Base-by-base conservation (phyloP, 116 monocot species). In the Cymodocea nodosa region DNA sequence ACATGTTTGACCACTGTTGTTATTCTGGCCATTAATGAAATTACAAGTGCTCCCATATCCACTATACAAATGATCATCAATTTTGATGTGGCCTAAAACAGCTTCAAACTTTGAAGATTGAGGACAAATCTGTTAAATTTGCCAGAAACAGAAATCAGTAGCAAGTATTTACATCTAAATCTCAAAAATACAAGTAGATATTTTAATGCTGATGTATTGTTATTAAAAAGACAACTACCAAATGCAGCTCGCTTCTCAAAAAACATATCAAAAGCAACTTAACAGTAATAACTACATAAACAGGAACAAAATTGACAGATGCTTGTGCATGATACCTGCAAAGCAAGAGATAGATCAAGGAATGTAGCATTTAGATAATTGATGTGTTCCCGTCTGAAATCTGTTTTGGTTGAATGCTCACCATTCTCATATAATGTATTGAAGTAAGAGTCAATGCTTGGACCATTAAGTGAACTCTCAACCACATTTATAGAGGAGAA, bases 101-200 rank as follows among this genome's bases (percentile, higher is more conserved):
- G 75, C 78, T 65, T 82, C 71, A 59, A 86, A 77, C 69, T 86
- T 81, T 59, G 73, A 64, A 59, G 74, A 71, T 75, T 79, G 68
- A 71, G 80, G 77, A 51, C 63, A 77, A 44, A 81, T 80, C 99
- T 99, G 89, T 73, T 74, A 15, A 71, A 49, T 79, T 85, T 51
- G 64, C 50, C 51, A 81, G 35, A 35, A 23, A 15, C 19, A 52
- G 1, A 13, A 53, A 67, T 66, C 36, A 67, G 18, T 35, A 52
- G 51, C 4, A 63, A 19, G 44, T 3, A 30, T 30, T 30, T 30
- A 30, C 20, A 57, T n/a, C 9, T 57, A 20, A 15, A 16, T 60
- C 4, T 35, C 16, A 60, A 60, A 23, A 5, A 0, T 60, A 60
- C 13, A 35, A 15, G 35, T 60, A 13, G 25, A 60, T 12, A 60